Base-by-base conservation (phyloP, 768 basidiomycete genomes). In the Leucosporidium creatinivorum region DNA sequence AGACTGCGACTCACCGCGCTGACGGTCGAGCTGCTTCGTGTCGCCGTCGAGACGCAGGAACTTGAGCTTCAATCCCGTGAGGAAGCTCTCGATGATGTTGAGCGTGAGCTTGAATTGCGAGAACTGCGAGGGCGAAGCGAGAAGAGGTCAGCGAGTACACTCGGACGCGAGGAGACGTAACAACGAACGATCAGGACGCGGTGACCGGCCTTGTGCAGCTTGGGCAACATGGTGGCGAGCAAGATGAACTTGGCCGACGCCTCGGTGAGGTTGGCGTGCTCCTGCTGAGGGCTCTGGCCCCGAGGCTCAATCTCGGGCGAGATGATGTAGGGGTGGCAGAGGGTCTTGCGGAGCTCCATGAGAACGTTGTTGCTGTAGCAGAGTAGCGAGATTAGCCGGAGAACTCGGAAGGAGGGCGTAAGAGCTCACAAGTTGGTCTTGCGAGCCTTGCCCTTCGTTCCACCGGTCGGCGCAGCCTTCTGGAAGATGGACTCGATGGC, bases 311-410 rank as follows among this genome's bases (percentile, higher is more conserved):
- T 59, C 21, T 72, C 75, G 12, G 61, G 47, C 4, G 63, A 49
- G 30, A 72, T 64, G 64, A 77, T 69, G 69, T 77, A 77, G 0
- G 77, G 77, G 78, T 99, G 96, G 76, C 96, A 92, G 77, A 93
- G 94, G 2, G 91, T 89, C 83, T 99, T 99, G 63, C 94, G 88
- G 4, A 97, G 83, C 76, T 97, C 93, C 94, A 99, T 98, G 58
- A 97, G 85, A 13, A 86, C 83, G 76, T 98, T 99, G 76, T 98
- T 99, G 57, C 72, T 71, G 58, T 19, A n/a, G 6, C 10, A 21
- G 49, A 47, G 47, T 21, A 5, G 25, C 28, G 23, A 25, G 23
- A 47, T 39, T 39, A 48, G 50, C 25, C 49, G 26, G 21, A 52
- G 63, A 1, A 9, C 0, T 13, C 13, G 13, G 3, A 21, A 18